Evolutionary conservation across 2,329 filamentous ascomycete genomes (phyloP), one percentile per base, ranked within the genome.

Genomic region (Ophiosphaerella herpotricha): DNA sequence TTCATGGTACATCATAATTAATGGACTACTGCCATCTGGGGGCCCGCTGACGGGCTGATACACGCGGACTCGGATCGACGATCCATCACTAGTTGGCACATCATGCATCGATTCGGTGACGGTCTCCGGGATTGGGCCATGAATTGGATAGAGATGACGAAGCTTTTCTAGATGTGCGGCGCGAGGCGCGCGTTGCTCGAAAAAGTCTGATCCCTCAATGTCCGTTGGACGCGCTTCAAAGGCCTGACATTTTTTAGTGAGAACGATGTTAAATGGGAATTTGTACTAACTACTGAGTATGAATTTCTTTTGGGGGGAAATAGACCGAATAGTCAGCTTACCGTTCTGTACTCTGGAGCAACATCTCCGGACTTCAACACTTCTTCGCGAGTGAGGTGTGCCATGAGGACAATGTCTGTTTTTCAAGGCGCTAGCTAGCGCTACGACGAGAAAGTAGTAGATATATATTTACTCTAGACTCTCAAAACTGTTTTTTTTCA

Each of bases 1-100:
- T 34, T 77, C 77, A 46, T 79, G 77, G 41, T 68, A 73, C 60
- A 66, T 67, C 51, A 68, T 54, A 26, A 68, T 62, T 43, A 70
- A 42, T 3, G 66, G 66, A 26, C 65, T 67, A 7, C 61, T 56
- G 1, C 51, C 60, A 16, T 62, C 50, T 1, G 57, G 58, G 11
- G 54, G 48, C 1, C 57, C 59, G 7, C 42, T 47, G 3, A 61
- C 56, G 11, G 66, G 66, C 40, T 65, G 60, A 41, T 71, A 72
- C 1, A 70, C 60, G 7, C 61, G 58, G 1, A 64, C 61, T 7
- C 57, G 55, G 9, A 72, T 70, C 0, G 43, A 41, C 7, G 52
- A 40, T 3, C 66, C 66, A 45, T 70, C 69, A 23, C 61, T 55
- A 6, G 58, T 63, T 0, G 60, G 55, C 0, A 70, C 53, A 36